These are phyloP conservation scores for Rhodamnia rubescens DNA, from an alignment of 345 rosid species.

Conservation along the genomic window DNA sequence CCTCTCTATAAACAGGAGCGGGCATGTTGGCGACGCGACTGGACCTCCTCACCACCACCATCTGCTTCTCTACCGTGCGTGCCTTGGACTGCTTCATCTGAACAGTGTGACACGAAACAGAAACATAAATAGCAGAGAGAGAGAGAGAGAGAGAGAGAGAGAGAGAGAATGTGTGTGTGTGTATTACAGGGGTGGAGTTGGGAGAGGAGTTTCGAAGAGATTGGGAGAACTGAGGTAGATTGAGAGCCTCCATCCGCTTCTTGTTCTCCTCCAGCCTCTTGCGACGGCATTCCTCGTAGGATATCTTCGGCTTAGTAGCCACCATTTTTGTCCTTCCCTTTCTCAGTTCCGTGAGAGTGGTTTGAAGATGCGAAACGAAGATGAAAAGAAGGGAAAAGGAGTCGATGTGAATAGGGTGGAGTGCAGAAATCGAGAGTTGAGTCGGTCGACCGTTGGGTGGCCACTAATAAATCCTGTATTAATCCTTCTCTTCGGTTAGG, in stretches of 20 bases:
- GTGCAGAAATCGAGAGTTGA: not conserved
- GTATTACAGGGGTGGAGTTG: conserved; percentile 33
- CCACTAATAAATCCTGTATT: not conserved
- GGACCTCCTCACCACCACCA: conserved; percentile 55
- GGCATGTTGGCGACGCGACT: conserved; percentile 41
- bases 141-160: not conserved
- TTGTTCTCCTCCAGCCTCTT: conserved; percentile 66
- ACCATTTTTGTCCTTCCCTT: conserved; percentile 19
- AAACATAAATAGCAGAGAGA: not conserved
- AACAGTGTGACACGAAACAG: not conserved
- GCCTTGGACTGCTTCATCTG: conserved; percentile 37
- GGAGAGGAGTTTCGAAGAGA: conserved; percentile 30
- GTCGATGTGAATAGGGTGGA: not conserved
- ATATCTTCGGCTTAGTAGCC: conserved; percentile 3
- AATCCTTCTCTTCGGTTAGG: not conserved
- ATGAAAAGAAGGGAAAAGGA: not conserved
- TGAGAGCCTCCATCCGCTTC: conserved; percentile 82
- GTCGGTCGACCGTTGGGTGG: not conserved
- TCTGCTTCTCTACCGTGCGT: conserved; percentile 22
- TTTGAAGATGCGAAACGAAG: not conserved
- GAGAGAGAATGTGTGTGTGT: too few relatives aligned
- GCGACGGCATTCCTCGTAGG: conserved; percentile 54
- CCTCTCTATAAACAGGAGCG: conserved; percentile 53
- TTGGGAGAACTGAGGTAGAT: conserved; percentile 43
- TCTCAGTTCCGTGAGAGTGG: not conserved